Base-by-base conservation (phyloP, 805 yeast species). In the Saccharomycopsis capsularis region DNA sequence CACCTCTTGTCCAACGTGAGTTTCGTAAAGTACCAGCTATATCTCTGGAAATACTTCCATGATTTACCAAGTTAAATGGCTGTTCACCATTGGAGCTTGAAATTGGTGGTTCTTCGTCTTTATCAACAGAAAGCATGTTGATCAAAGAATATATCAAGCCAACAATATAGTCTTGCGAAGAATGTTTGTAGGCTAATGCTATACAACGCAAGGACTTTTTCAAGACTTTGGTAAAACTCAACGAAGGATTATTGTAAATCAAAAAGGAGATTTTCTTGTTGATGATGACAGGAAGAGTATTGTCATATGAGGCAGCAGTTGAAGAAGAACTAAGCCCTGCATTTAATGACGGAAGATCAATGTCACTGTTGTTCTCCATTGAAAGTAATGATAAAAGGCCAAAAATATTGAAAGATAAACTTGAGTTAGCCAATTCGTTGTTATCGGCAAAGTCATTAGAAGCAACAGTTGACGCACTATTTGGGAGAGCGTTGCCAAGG, bases 141-240 rank as follows among this genome's bases (percentile, higher is more conserved):
- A 85, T 79, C 55, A 91, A 71, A 0, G 95, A 81, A 65, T 93
- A 93, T 45, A 93, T 79, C 1, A 91, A 76, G 5, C 95, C 82
- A 6, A 89, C 85, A 21, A 85, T 81, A 1, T 86, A 78, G 60
- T 89, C 96, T 59, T 88, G 91, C 18, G 89, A 78, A 46, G 85
- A 68, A 6, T 78, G 76, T 49, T 75, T 76, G 56, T 86, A 69
- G 2, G 90, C 88, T 43, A 75, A 63, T 0, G 90, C 84, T 35
- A 89, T 46, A 24, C 53, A 51, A 6, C 35, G 23, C 40, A 53
- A 42, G 1, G 52, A 40, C 22, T 40, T 46, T 34, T 37, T 43
- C 32, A 53, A 46, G 11, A 43, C 37, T 24, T 35, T 41, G 19
- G 23, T 36, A 76, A 34, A 77, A 67, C 47, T 66, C 63, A 0